phyloP scores from a whole-genome alignment of 768 basidiomycete genomes.

The Neoboletus brunneissimus region DNA sequence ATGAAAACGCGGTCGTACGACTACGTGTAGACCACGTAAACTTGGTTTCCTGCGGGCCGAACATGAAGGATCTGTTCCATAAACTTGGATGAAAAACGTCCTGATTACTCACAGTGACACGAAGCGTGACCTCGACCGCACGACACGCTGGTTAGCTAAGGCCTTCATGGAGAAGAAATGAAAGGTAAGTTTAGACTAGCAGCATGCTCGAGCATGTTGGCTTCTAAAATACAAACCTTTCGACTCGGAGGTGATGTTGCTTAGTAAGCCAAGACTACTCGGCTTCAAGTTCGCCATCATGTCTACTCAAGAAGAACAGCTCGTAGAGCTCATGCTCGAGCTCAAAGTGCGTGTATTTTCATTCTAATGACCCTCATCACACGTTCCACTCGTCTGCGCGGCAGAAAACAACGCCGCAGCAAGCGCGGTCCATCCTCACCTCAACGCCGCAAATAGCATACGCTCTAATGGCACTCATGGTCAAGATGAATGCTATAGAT shows the following conservation, averaged over 20 bases:
- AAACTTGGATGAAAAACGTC: not conserved
- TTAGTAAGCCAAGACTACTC: constrained; percentile 13
- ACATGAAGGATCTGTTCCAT: not conserved
- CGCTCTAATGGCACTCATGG: constrained; percentile 74
- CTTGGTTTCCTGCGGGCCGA: not conserved
- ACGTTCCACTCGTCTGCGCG: not conserved
- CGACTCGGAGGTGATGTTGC: not conserved
- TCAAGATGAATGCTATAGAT: constrained; percentile 70
- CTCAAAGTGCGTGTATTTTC: constrained; percentile 48
- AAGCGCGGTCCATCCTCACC: constrained; percentile 66
- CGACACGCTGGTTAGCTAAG: too few species aligned
- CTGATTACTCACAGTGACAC: not conserved
- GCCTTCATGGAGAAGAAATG: not conserved
- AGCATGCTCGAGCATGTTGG: not conserved
- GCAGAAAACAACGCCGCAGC: constrained; percentile 73
- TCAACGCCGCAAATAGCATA: constrained; percentile 75
- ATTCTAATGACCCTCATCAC: not conserved
- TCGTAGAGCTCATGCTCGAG: constrained; percentile 72
- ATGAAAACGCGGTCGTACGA: constrained; percentile 7
- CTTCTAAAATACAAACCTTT: not conserved
- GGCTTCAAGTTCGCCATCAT: constrained; percentile 32
- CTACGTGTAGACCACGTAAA: constrained; percentile 2
- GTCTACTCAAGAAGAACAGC: constrained; percentile 62
- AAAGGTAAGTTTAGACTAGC: not conserved
- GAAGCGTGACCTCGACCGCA: not conserved